These are phyloP conservation scores for Tricharina praecox DNA, from an alignment of 495 filamentous ascomycete species.

Conservation along the genomic window DNA sequence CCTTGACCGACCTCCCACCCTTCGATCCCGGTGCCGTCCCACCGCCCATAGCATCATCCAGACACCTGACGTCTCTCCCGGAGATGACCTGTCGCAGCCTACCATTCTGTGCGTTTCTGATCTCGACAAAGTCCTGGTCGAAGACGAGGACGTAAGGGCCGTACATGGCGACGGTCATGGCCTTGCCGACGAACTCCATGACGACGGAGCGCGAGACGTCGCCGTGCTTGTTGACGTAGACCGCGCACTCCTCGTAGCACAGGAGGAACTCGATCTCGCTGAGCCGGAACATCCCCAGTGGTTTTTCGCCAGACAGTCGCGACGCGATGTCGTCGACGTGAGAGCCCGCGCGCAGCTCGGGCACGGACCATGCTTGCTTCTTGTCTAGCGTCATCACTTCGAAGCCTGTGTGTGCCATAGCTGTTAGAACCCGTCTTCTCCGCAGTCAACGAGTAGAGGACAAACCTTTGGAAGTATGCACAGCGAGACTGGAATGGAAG, in stretches of 20 bases:
- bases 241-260: slow-evolving; percentile 85
- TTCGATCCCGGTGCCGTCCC: slow-evolving; percentile 17
- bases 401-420: slow-evolving; percentile 54
- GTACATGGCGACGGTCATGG: slow-evolving; percentile 55
- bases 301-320: slow-evolving; percentile 61
- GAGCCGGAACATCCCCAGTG: slow-evolving; percentile 91
- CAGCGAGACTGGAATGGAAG: slow-evolving; percentile 81
- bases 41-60: slow-evolving; percentile 51
- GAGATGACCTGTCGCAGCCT: slow-evolving; percentile 84
- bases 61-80: slow-evolving; percentile 65
- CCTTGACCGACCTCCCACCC: slow-evolving; percentile 55
- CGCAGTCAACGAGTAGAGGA: neutral
- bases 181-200: slow-evolving; percentile 93
- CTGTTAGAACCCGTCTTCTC: slow-evolving; percentile 2
- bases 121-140: slow-evolving; percentile 80
- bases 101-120: slow-evolving; percentile 91
- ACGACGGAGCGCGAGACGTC: slow-evolving; percentile 83
- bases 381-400: slow-evolving; percentile 94
- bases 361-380: slow-evolving; percentile 79
- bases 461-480: slow-evolving; percentile 53
- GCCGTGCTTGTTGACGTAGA: slow-evolving; percentile 96
- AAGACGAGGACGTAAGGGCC: slow-evolving; percentile 69
- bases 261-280: slow-evolving; percentile 84
- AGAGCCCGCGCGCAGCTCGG: slow-evolving; percentile 52
- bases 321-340: slow-evolving; percentile 62